Evolutionary conservation across 495 filamentous ascomycete species (phyloP).

Genomic region (Aspergillus asperescens): DNA sequence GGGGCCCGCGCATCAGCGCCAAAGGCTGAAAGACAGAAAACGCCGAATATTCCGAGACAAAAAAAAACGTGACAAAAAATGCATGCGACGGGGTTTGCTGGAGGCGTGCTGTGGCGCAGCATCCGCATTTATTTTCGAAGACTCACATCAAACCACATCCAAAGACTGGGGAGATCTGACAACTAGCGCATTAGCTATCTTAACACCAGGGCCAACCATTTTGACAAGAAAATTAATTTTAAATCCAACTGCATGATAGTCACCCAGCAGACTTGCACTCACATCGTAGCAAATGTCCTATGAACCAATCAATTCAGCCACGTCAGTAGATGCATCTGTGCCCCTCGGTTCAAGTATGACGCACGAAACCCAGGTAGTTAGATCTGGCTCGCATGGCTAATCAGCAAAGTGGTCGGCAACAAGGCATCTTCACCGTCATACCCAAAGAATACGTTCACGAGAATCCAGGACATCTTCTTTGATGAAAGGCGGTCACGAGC

Average conservation of each 20-base stretch:
- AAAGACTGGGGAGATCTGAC: conserved; percentile 46
- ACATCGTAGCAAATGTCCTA: conserved; percentile 48
- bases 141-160: conserved; percentile 44
- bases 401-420: conserved; percentile 26
- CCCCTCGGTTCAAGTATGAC: conserved; percentile 28
- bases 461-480: conserved; percentile 75
- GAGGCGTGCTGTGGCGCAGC: conserved; percentile 27
- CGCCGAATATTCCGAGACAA: too few species aligned
- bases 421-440: conserved; percentile 39
- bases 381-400: conserved; percentile 48
- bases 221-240: conserved; percentile 31
- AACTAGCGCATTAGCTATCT: conserved; percentile 38
- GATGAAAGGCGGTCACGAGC: conserved; percentile 70
- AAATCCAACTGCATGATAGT: conserved; percentile 32
- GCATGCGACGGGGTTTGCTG: conserved; percentile 28
- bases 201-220: conserved; percentile 41
- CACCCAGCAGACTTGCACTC: conserved; percentile 27
- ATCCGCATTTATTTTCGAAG: conserved; percentile 3
- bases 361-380: conserved; percentile 74
- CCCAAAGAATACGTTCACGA: conserved; percentile 78
- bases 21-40: not conserved
- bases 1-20: not conserved
- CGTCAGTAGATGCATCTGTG: conserved; percentile 28
- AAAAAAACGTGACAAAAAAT: conserved; percentile 35
- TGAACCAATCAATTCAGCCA: conserved; percentile 47